A percentile compares a stretch with the other conserved stretches of the same genome.
These are phyloP conservation scores for Dendrocalamus latiflorus DNA, from an alignment of 202 grass and related monocot species.

Conservation along the genomic window DNA sequence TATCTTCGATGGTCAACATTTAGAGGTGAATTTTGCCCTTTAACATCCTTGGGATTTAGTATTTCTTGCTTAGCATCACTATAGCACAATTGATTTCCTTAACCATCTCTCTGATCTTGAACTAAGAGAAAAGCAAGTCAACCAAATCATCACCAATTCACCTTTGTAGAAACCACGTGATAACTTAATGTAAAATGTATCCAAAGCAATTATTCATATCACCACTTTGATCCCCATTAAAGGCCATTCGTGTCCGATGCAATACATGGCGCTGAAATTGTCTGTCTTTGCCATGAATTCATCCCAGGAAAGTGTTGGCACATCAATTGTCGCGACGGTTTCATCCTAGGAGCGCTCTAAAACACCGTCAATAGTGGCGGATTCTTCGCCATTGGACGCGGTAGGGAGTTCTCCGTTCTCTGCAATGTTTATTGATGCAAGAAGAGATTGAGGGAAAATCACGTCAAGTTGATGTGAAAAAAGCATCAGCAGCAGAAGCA, in stretches of 20 bases:
- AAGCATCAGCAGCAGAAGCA: not conserved
- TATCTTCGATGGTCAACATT: not conserved
- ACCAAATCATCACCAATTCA: not conserved
- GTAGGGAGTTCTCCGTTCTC: not conserved
- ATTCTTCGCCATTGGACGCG: not conserved
- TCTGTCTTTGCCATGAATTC: not conserved
- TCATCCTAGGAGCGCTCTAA: not conserved
- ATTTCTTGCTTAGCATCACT: not conserved
- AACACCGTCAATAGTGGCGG: too few species aligned
- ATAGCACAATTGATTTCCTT: not conserved
- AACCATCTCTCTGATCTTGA: not conserved
- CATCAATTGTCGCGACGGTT: not conserved
- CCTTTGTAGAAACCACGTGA: not conserved
- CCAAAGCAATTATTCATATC: not conserved
- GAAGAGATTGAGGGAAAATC: not conserved
- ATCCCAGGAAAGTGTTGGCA: not conserved
- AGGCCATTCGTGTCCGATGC: not conserved
- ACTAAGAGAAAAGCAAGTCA: not conserved
- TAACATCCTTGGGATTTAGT: not conserved
- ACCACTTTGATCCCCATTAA: not conserved
- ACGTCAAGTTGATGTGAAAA: not conserved
- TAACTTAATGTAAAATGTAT: not conserved
- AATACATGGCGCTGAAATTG: not conserved
- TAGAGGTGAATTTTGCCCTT: not conserved
- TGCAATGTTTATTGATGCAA: too few species aligned